Conservation (phyloP, 2,329 filamentous ascomycete species). For the Fusarium annulatum region DNA sequence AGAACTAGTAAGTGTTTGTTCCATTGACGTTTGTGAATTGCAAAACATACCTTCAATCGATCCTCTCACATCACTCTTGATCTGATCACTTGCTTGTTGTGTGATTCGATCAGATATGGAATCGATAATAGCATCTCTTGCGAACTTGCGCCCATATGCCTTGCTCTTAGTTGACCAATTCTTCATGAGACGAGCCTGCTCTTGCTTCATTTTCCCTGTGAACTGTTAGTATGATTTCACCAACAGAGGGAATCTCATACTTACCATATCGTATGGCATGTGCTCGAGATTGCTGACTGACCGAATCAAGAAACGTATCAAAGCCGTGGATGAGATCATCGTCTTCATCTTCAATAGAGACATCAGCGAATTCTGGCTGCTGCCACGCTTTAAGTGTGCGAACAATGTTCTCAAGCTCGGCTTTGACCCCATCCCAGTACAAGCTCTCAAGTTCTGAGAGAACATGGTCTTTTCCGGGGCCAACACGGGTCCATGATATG, state of each 20-base stretch:
- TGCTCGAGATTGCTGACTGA: slow-evolving; percentile 36
- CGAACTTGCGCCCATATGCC: not conserved
- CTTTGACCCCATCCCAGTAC: slow-evolving; percentile 39
- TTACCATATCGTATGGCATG: slow-evolving; percentile 37
- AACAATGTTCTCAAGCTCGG: slow-evolving; percentile 40
- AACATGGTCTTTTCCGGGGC: slow-evolving; percentile 27
- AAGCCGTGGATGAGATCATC: slow-evolving; percentile 34
- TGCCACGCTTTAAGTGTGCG: slow-evolving; percentile 38
- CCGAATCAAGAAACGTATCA: slow-evolving; percentile 38
- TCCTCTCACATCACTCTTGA: slow-evolving; percentile 26
- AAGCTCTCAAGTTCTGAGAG: slow-evolving; percentile 29
- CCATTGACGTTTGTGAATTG: not conserved
- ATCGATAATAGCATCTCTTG: slow-evolving; percentile 16
- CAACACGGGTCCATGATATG: slow-evolving; percentile 24
- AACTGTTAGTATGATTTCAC: not conserved
- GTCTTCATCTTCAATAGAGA: slow-evolving; percentile 27
- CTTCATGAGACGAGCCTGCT: not conserved
- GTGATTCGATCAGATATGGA: slow-evolving; percentile 18
- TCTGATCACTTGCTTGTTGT: slow-evolving; percentile 24
- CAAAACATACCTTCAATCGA: slow-evolving; percentile 17
- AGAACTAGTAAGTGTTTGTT: not conserved
- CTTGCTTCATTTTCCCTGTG: slow-evolving; percentile 25
- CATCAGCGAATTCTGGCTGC: slow-evolving; percentile 23
- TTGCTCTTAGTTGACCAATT: not conserved
- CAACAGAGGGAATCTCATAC: not conserved